Base-by-base conservation (phyloP, 2,329 filamentous ascomycete genomes). In the Trichoderma oligosporum region DNA sequence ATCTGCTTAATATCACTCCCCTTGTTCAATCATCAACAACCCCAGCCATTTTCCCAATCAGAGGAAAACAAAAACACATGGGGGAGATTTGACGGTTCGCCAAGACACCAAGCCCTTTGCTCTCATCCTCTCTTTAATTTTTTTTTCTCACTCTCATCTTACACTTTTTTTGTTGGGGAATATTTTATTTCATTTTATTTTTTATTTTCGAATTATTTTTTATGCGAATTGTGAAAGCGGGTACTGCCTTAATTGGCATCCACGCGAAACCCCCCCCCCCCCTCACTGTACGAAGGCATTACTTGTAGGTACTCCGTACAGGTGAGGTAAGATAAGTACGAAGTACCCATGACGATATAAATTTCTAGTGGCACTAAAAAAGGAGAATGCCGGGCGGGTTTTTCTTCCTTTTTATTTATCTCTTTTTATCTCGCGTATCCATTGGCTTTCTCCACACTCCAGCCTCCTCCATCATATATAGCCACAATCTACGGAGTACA, bases 341-440 rank as follows among this genome's bases (percentile, higher is more conserved):
- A n/a, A 31, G 27, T 31, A 44, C 45, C 42, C 52, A 31, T 22
- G 31, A 31, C 31, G 29, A 27, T 24, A 29, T 54, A 20, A 11
- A 9, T 16, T 41, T 16, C 9, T 16, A 3, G 20, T 36, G 29
- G 39, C 38, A 31, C 14, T 45, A 20, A 9, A 46, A 45, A 45
- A 45, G 41, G 31, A 38, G 31, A 29, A 22, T 45, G 51, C 39
- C 29, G n/a, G 39, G n/a, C 25, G 16, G 18, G 2, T 46, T 31
- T 29, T 45, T 38, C 18, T 11, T 20, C 29, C 6, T 25, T 18
- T 18, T 45, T 14, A 8, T 45, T 27, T 45, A n/a, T 9, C 11
- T 54, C 39, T 29, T 31, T 55, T 29, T 46, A 45, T 55, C 41
- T 55, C 52, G 52, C 52, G 38, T 46, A 36, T 55, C 51, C 45